These are phyloP conservation scores for Periglandula ipomoeae DNA, from an alignment of 2,329 filamentous ascomycete genomes.

Conservation along the genomic window DNA sequence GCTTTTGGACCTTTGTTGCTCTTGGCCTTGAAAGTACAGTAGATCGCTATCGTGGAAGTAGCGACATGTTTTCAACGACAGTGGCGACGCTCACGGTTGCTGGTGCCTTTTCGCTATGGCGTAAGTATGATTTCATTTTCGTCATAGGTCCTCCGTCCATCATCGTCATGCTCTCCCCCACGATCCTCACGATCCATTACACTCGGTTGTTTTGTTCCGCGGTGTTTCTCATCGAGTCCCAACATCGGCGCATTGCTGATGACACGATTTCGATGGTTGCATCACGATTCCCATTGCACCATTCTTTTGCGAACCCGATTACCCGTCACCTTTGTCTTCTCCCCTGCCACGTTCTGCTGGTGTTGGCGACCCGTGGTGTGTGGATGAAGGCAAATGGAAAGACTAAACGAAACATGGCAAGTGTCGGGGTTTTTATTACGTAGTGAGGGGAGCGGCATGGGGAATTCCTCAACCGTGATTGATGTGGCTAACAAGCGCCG, in stretches of 20 bases:
- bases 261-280: not conserved
- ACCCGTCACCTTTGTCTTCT: not conserved
- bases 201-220: not conserved
- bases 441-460: constrained; percentile 9
- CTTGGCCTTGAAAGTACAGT: constrained; percentile 79
- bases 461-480: not conserved
- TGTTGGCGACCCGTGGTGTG: not conserved
- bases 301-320: too few species aligned
- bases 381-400: too few species aligned
- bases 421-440: constrained; percentile 14
- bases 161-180: not conserved
- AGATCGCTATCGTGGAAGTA: constrained; percentile 48
- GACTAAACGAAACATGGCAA: constrained; percentile 3
- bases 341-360: not conserved
- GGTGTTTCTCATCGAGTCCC: too few species aligned
- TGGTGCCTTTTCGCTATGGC: constrained; percentile 78
- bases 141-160: constrained; percentile 4
- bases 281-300: too few species aligned
- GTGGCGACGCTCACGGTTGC: constrained; percentile 77
- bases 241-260: not conserved
- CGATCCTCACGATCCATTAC: not conserved
- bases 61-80: constrained; percentile 73
- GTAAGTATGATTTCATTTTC: constrained; percentile 39
- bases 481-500: constrained; percentile 18
- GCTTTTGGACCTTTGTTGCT: constrained; percentile 66